Conservation (phyloP, 2,329 filamentous ascomycete species). For the Trichoderma simmonsii region DNA sequence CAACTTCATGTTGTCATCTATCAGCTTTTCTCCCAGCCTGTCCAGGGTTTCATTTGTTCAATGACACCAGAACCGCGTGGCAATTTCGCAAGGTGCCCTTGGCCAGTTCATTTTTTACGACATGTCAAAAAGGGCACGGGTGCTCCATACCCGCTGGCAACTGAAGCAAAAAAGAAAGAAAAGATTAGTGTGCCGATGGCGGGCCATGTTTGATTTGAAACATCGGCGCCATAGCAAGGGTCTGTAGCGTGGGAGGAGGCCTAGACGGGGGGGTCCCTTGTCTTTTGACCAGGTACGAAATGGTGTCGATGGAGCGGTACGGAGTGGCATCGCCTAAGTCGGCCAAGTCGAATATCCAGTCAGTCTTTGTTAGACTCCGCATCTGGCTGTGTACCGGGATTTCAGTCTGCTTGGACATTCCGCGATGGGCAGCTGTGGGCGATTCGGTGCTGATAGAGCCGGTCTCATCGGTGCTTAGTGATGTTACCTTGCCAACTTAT, state of each 20-base stretch:
- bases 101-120: not conserved
- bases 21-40: not conserved
- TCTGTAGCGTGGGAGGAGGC: not conserved
- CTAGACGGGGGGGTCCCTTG: not conserved
- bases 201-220: slow-evolving; percentile 13
- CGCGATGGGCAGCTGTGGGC: not conserved
- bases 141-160: not conserved
- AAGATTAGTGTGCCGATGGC: slow-evolving; percentile 10
- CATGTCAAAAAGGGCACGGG: not conserved
- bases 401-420: not conserved
- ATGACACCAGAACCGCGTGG: slow-evolving; percentile 1
- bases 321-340: not conserved
- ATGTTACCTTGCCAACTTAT: not conserved
- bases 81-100: slow-evolving; percentile 4
- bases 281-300: not conserved
- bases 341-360: not conserved
- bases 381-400: not conserved
- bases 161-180: not conserved
- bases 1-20: not conserved
- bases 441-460: not conserved
- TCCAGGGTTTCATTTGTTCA: not conserved
- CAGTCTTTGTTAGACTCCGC: not conserved
- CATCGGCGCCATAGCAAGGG: slow-evolving; percentile 11
- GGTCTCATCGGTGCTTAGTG: not conserved
- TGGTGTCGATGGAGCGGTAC: not conserved